phyloP scores from a whole-genome alignment of 2,329 filamentous ascomycete species.

The Colletotrichum tropicale region DNA sequence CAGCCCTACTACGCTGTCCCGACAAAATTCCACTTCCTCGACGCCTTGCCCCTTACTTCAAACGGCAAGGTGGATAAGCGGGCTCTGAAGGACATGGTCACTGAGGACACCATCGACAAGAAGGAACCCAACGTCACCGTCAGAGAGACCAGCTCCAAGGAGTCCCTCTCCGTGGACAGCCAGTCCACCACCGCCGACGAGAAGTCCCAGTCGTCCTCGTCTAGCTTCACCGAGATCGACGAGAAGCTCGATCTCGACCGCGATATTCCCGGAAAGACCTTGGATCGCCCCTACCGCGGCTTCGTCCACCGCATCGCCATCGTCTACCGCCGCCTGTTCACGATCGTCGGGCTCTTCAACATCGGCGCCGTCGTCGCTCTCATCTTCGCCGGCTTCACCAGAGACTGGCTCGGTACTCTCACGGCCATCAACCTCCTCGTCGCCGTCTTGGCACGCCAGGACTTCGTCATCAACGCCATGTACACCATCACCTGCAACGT shows the following conservation, averaged over 20 bases:
- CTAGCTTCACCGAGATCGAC: conserved; percentile 14
- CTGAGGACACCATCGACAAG: not conserved
- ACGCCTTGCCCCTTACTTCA: conserved; percentile 51
- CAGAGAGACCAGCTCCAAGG: not conserved
- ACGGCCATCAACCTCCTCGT: conserved; percentile 53
- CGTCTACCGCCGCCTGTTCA: conserved; percentile 62
- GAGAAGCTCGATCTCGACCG: conserved; percentile 13
- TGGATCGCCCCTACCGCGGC: conserved; percentile 40
- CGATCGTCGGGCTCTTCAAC: conserved; percentile 55
- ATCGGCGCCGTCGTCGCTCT: conserved; percentile 49
- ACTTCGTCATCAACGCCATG: conserved; percentile 55
- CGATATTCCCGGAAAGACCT: conserved; percentile 44
- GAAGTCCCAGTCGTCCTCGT: not conserved
- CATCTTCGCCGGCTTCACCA: conserved; percentile 28
- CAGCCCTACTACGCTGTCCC: conserved; percentile 63
- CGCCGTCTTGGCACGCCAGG: conserved; percentile 57
- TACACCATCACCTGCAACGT: conserved; percentile 51
- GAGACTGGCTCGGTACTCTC: conserved; percentile 39
- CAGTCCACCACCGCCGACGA: not conserved
- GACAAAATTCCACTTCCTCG: conserved; percentile 44
- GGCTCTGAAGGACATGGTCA: conserved; percentile 40
- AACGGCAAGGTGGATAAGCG: conserved; percentile 64
- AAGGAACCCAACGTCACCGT: not conserved
- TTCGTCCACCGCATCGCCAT: conserved; percentile 51
- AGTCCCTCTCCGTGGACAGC: not conserved